Evolutionary conservation across 2,329 filamentous ascomycete genomes (phyloP).

Genomic region (Pestalotiopsis sp.): DNA sequence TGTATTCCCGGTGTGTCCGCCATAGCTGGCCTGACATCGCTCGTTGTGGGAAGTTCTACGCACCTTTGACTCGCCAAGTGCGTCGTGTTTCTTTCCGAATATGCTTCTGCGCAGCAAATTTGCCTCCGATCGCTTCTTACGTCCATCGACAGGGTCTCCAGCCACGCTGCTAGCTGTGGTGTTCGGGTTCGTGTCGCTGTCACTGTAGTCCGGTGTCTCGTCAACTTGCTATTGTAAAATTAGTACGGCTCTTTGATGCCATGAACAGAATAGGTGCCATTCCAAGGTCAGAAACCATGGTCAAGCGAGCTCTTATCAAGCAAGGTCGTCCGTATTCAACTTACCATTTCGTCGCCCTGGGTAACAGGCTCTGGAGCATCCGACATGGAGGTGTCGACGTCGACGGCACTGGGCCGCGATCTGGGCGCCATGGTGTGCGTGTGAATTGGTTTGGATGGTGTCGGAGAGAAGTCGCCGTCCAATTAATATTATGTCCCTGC

Average conservation of each 20-base stretch:
- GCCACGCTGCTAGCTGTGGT: constrained; percentile 82
- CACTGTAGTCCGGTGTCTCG: constrained; percentile 68
- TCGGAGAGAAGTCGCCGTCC: constrained; percentile 3
- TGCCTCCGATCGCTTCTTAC: constrained; percentile 83
- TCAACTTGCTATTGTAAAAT: constrained; percentile 54
- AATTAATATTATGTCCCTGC: neutral
- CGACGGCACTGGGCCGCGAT: constrained; percentile 53
- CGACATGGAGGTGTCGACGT: constrained; percentile 65
- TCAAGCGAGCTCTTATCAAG: neutral
- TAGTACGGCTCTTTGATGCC: neutral
- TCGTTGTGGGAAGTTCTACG: constrained; percentile 16
- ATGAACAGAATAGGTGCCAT: neutral
- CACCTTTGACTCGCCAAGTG: constrained; percentile 91
- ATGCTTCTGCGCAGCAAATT: constrained; percentile 90
- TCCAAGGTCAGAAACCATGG: neutral
- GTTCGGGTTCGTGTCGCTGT: constrained; percentile 69
- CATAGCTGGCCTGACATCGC: neutral
- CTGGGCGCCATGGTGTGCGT: constrained; percentile 56
- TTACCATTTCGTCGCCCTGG: constrained; percentile 52
- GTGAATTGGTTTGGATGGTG: constrained; percentile 22
- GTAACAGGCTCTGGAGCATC: constrained; percentile 55
- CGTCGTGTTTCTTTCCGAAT: constrained; percentile 92
- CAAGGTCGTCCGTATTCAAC: constrained; percentile 16
- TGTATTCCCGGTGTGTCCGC: neutral
- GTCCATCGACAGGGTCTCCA: constrained; percentile 78